These are phyloP conservation scores for Cyberlindnera misumaiensis DNA, from an alignment of 805 yeast species.

Conservation along the genomic window DNA sequence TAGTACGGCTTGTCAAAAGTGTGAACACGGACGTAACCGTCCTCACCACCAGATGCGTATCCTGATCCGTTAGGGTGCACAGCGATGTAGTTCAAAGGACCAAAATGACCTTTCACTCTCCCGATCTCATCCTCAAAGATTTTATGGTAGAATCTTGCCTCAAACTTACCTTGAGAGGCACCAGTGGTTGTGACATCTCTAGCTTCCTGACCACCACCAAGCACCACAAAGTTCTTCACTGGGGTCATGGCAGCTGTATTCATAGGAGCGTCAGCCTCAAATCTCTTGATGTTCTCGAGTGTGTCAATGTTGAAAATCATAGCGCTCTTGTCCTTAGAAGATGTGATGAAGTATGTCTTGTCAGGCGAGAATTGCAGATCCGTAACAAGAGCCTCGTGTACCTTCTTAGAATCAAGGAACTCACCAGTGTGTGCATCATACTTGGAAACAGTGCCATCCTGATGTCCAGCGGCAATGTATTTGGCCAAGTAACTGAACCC, in stretches of 20 bases:
- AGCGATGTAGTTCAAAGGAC: constrained; percentile 92
- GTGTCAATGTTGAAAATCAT: constrained; percentile 71
- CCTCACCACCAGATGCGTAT: constrained; percentile 97
- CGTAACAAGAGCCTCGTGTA: constrained; percentile 74
- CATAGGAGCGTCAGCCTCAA: constrained; percentile 85
- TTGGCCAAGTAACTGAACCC: constrained; percentile 78
- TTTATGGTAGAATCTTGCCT: constrained; percentile 93
- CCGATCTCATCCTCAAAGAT: constrained; percentile 94
- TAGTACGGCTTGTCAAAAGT: constrained; percentile 87
- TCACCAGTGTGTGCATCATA: constrained; percentile 75
- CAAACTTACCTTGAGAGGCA: constrained; percentile 90
- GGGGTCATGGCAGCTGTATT: constrained; percentile 95
- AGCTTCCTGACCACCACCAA: constrained; percentile 99
- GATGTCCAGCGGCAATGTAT: constrained; percentile 79
- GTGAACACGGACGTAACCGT: constrained; percentile 93
- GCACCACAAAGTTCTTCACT: constrained; percentile 79
- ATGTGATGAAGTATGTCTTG: constrained; percentile 80
- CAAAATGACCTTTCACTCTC: constrained; percentile 97
- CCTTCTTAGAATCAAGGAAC: constrained; percentile 46
- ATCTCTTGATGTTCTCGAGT: constrained; percentile 64
- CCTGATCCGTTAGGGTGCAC: constrained; percentile 91
- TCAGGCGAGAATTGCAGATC: constrained; percentile 90
- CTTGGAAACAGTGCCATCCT: constrained; percentile 78
- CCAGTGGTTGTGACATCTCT: constrained; percentile 97
- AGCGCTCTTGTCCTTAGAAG: constrained; percentile 89